phyloP scores from a whole-genome alignment of 495 filamentous ascomycete species.

The Xylaria curta region DNA sequence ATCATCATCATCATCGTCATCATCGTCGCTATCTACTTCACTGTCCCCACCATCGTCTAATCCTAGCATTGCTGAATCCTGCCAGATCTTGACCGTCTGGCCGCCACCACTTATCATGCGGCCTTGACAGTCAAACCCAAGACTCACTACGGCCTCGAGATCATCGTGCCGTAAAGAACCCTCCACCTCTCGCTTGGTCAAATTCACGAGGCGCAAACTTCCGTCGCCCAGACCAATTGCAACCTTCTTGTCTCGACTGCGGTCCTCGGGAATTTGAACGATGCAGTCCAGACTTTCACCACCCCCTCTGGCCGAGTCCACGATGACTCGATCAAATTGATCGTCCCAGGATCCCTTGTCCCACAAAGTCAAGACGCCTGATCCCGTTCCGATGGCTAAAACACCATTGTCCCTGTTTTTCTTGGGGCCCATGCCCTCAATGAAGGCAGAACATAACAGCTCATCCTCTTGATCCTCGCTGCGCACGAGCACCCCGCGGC shows the following conservation, averaged over 20 bases:
- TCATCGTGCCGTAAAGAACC: constrained; percentile 77
- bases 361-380: constrained; percentile 88
- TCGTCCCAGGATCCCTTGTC: constrained; percentile 94
- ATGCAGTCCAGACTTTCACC: constrained; percentile 76
- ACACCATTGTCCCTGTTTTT: constrained; percentile 73
- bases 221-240: constrained; percentile 82
- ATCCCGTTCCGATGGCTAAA: constrained; percentile 77
- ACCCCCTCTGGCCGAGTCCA: constrained; percentile 65
- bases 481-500: constrained; percentile 78
- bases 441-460: constrained; percentile 76
- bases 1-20: constrained; percentile 51
- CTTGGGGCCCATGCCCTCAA: constrained; percentile 67
- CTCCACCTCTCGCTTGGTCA: constrained; percentile 50
- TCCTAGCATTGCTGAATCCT: constrained; percentile 56
- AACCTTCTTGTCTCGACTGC: constrained; percentile 70
- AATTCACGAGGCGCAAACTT: constrained; percentile 52
- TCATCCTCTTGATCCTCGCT: constrained; percentile 96
- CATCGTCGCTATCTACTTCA: constrained; percentile 49
- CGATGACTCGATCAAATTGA: constrained; percentile 83
- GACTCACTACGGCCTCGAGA: constrained; percentile 75
- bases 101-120: constrained; percentile 89
- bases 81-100: constrained; percentile 83
- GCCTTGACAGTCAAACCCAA: constrained; percentile 83
- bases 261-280: constrained; percentile 66
- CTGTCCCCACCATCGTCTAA: constrained; percentile 49